These are phyloP conservation scores for bread wheat (Triticum aestivum) DNA, from an alignment of 176 grass and related monocot species.

Conservation along the genomic window IWGSC_CS_RefSeq_v2.1 NC_057806.1:651834525-651835024, in stretches of 20 bases:
- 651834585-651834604: slow-evolving; percentile 33
- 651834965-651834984: neutral
- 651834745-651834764: neutral
- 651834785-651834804: neutral
- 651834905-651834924: slow-evolving; percentile 21
- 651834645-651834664: neutral
- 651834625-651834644: neutral
- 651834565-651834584: slow-evolving; percentile 26
- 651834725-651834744: slow-evolving; percentile 23
- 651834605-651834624: neutral
- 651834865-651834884: slow-evolving; percentile 2
- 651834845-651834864: slow-evolving; percentile 4
- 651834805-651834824: slow-evolving; percentile 29
- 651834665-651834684: slow-evolving; percentile 22
- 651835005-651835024: slow-evolving; percentile 12
- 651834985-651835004: slow-evolving; percentile 25
- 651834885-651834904: slow-evolving; percentile 19
- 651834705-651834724: neutral
- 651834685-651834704: neutral
- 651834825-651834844: neutral
- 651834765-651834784: slow-evolving; percentile 23
- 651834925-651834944: slow-evolving; percentile 18
- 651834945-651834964: slow-evolving; percentile 11
- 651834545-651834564: slow-evolving; percentile 33
- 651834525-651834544: slow-evolving; percentile 22